These are phyloP conservation scores for Jatropha curcas DNA, from an alignment of 345 rosid genomes.

Conservation along the genomic window DNA sequence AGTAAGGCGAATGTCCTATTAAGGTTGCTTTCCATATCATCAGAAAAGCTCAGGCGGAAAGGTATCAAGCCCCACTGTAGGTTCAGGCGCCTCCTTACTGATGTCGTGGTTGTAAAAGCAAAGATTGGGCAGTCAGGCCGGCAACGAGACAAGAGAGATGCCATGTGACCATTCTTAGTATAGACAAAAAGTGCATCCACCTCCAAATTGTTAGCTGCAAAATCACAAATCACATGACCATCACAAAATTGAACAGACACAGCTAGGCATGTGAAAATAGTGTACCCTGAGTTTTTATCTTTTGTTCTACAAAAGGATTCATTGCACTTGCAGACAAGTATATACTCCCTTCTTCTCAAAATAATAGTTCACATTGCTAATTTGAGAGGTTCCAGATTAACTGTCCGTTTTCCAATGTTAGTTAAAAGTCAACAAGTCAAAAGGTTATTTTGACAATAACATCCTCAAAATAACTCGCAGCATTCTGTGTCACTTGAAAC, in stretches of 20 bases:
- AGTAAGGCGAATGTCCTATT: constrained; percentile 89
- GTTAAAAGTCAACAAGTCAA: no score
- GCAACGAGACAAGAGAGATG: constrained; percentile 86
- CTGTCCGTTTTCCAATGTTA: no score
- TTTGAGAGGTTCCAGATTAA: no score
- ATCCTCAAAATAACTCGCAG: no score
- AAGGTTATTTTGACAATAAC: no score
- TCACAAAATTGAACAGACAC: neutral
- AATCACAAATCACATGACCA: constrained; percentile 15
- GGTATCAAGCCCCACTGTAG: constrained; percentile 99
- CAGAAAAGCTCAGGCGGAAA: constrained; percentile 87
- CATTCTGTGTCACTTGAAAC: no score
- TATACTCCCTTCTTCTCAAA: no score
- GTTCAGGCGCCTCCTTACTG: constrained; percentile 84
- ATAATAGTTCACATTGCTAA: no score
- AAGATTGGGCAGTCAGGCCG: constrained; percentile 99
- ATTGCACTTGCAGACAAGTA: neutral
- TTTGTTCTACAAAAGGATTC: neutral
- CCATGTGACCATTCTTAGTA: constrained; percentile 93
- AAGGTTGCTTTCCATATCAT: constrained; percentile 92
- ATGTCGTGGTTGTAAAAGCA: constrained; percentile 78
- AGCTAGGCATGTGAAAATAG: neutral
- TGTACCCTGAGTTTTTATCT: neutral
- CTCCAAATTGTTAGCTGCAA: constrained; percentile 88
- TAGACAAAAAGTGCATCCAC: constrained; percentile 95